Evolutionary conservation across 768 basidiomycete genomes (phyloP).

Genomic region (Rhizopogon rudus): DNA sequence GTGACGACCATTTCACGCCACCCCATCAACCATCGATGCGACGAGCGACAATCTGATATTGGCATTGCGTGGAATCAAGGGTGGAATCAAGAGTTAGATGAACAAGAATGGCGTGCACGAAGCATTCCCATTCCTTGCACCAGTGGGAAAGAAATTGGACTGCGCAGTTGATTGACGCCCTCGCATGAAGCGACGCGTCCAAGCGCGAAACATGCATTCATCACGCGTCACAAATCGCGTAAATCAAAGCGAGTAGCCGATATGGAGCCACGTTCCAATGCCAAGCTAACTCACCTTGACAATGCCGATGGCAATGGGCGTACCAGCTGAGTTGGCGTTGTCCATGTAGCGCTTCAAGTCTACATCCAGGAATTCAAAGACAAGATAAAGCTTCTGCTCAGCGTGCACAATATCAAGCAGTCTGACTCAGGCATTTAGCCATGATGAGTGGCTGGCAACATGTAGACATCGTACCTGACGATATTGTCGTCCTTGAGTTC

Average conservation of each 20-base stretch:
- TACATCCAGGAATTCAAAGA: conserved; percentile 96
- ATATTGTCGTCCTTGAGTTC: conserved; percentile 96
- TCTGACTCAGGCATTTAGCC: conserved; percentile 36
- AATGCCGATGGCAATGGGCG: conserved; percentile 66
- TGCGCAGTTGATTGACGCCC: conserved; percentile 3
- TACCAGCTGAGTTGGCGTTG: conserved; percentile 64
- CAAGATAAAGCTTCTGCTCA: conserved; percentile 95
- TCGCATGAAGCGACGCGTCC: conserved; percentile 6
- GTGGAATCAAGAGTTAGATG: neutral
- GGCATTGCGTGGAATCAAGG: neutral
- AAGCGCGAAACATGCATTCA: conserved; percentile 16
- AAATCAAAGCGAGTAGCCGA: conserved; percentile 1
- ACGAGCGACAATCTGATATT: conserved; percentile 6
- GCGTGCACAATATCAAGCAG: conserved; percentile 95
- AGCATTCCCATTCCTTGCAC: neutral
- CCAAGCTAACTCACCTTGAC: conserved; percentile 63
- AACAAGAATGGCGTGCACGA: neutral
- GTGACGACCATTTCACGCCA: conserved; percentile 23
- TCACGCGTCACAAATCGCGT: conserved; percentile 23
- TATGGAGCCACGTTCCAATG: neutral
- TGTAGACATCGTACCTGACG: conserved; percentile 58
- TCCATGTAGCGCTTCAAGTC: conserved; percentile 98
- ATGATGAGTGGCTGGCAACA: conserved; percentile 7
- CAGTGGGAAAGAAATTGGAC: neutral
- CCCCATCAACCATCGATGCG: conserved; percentile 17